A percentile compares a stretch with the other conserved stretches of the same genome.
These are phyloP conservation scores for Daldinia sp. DNA, from an alignment of 2,329 filamentous ascomycete species.

Conservation along the genomic window DNA sequence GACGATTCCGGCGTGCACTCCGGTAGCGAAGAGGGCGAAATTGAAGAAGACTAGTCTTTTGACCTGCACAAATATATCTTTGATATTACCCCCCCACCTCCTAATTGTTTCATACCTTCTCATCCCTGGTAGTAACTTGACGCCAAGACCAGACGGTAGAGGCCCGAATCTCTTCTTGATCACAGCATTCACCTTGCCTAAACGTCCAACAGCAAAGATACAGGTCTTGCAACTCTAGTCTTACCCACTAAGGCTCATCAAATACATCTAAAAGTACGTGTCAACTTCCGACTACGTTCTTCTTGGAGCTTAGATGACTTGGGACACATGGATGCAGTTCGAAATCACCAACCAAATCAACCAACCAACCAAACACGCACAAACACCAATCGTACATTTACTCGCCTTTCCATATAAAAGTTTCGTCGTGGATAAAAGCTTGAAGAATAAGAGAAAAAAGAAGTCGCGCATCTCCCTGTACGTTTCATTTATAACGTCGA, in stretches of 20 bases:
- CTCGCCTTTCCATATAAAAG: conserved; percentile 4
- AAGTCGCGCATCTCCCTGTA: conserved; percentile 25
- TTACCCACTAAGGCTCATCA: not conserved
- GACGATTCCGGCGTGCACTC: conserved; percentile 77
- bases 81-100: not conserved
- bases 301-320: conserved; percentile 45
- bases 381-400: not conserved
- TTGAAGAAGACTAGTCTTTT: conserved; percentile 78
- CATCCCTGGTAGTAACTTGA: not conserved
- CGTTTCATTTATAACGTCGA: conserved; percentile 26
- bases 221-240: not conserved
- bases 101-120: not conserved
- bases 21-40: conserved; percentile 97
- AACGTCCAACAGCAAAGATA: not conserved
- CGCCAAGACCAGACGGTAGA: not conserved
- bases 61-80: conserved; percentile 20
- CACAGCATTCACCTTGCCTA: not conserved
- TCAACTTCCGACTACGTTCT: conserved; percentile 46
- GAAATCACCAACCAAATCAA: conserved; percentile 20
- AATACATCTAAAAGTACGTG: conserved; percentile 47
- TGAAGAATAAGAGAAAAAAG: not conserved
- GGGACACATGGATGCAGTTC: conserved; percentile 44
- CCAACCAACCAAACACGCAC: not conserved
- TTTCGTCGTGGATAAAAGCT: conserved; percentile 4
- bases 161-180: not conserved